Evolutionary conservation across 1,139 yeast species (phyloP).

Genomic region (Ogataea hybrid): DNA sequence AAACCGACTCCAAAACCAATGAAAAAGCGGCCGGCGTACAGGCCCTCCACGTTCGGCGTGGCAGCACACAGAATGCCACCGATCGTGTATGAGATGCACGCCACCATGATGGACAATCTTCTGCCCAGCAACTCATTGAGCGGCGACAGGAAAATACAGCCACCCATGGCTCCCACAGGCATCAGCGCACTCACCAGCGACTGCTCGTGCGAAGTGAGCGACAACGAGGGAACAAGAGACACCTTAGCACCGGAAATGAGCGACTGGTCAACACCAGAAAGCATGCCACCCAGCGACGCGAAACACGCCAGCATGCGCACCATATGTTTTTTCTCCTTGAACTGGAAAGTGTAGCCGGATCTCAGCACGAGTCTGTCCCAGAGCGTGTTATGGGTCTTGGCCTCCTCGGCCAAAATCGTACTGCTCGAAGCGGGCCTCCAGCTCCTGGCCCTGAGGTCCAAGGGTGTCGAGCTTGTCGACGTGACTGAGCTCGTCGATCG

Average conservation of each 20-base stretch:
- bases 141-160: constrained; percentile 48
- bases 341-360: no score
- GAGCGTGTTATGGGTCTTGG: constrained; percentile 9
- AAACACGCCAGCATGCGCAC: constrained; percentile 47
- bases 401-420: constrained; percentile 18
- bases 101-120: constrained; percentile 47
- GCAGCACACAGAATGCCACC: constrained; percentile 51
- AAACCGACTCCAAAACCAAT: constrained; percentile 61
- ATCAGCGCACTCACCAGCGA: constrained; percentile 52
- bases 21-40: constrained; percentile 48
- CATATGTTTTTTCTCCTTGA: constrained; percentile 45
- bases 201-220: constrained; percentile 36
- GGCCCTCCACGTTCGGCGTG: constrained; percentile 42
- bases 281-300: constrained; percentile 58
- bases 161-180: constrained; percentile 61
- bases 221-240: constrained; percentile 43
- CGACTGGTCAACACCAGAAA: constrained; percentile 58
- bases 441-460: constrained; percentile 19
- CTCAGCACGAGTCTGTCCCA: constrained; percentile 24
- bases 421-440: constrained; percentile 20
- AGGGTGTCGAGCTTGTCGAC: constrained; percentile 16
- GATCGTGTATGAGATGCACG: constrained; percentile 45
- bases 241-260: constrained; percentile 57
- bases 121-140: constrained; percentile 52
- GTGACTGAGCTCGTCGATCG: constrained; percentile 18